These are phyloP conservation scores for Hsuehochloa calcarea DNA, from an alignment of 176 grass and related monocot species.

Conservation along the genomic window DNA sequence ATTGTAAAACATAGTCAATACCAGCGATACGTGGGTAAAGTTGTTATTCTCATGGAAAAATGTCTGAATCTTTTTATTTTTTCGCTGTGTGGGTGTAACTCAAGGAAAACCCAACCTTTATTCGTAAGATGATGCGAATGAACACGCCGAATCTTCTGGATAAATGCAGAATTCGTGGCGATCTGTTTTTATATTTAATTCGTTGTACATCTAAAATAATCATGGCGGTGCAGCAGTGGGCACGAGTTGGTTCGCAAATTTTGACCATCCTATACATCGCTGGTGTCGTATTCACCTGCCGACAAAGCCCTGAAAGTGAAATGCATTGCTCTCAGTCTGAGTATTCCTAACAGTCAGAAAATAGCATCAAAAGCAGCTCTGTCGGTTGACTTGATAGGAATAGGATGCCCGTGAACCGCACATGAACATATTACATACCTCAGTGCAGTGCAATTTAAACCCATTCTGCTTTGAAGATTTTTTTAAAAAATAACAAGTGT, in stretches of 20 bases:
- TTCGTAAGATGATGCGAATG: too few species aligned
- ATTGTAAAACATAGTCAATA: too few species aligned
- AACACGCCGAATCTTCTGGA: background rate
- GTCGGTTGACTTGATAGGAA: background rate
- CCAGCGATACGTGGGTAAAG: too few species aligned
- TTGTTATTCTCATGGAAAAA: too few species aligned
- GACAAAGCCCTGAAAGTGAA: slow-evolving; percentile 21
- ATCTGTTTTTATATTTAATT: background rate
- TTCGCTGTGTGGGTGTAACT: too few species aligned
- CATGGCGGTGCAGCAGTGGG: background rate
- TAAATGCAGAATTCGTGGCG: background rate
- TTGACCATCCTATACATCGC: background rate
- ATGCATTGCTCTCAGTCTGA: background rate
- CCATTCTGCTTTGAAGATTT: background rate
- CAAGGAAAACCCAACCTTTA: too few species aligned
- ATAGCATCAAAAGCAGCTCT: background rate
- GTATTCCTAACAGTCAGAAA: background rate
- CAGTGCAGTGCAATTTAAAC: background rate
- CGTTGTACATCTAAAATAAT: background rate
- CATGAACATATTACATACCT: background rate
- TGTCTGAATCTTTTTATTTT: too few species aligned
- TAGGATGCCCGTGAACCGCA: background rate
- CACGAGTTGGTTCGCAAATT: background rate
- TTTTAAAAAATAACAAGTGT: background rate
- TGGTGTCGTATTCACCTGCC: slow-evolving; percentile 31